A percentile compares a stretch with the other conserved stretches of the same genome.
phyloP scores from a whole-genome alignment of 179 eudicot genomes.

The Carnegiea gigantea region DNA sequence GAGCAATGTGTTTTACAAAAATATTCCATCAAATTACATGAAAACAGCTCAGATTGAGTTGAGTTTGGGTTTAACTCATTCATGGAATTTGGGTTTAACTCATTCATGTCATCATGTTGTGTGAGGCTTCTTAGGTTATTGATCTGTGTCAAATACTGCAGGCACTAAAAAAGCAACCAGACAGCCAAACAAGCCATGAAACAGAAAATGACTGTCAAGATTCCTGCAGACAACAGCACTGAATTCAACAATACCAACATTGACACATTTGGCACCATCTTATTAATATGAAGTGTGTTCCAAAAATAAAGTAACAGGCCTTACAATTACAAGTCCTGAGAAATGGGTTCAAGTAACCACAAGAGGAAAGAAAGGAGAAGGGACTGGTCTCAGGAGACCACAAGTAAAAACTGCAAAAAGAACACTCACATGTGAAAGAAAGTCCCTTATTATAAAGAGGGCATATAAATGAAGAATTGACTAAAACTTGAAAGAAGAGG shows the following conservation, averaged over 20 bases:
- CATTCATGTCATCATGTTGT: too few relatives aligned
- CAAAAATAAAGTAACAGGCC: not conserved
- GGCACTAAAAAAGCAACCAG: not conserved
- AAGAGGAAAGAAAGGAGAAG: not conserved
- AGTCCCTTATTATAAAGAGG: slow-evolving; percentile 33
- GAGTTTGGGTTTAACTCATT: too few relatives aligned
- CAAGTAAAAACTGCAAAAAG: slow-evolving; percentile 22
- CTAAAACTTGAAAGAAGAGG: not conserved
- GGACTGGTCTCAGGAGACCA: not conserved
- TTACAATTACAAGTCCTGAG: slow-evolving; percentile 7
- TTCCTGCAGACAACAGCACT: not conserved
- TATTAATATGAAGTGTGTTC: slow-evolving; percentile 1
- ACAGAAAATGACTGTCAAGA: not conserved
- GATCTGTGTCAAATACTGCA: too few relatives aligned
- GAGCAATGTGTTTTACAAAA: too few relatives aligned
- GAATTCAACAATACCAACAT: not conserved
- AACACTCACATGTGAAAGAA: slow-evolving; percentile 18
- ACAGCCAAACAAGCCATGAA: not conserved
- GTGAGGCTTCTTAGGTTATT: too few relatives aligned
- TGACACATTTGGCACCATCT: not conserved
- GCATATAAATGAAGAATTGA: slow-evolving; percentile 28
- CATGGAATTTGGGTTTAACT: too few relatives aligned
- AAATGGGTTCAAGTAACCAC: not conserved
- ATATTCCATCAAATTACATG: too few relatives aligned
- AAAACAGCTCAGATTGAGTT: too few relatives aligned